phyloP scores from a whole-genome alignment of 169 alveolate species.

The Plasmodium gonderi region DNA sequence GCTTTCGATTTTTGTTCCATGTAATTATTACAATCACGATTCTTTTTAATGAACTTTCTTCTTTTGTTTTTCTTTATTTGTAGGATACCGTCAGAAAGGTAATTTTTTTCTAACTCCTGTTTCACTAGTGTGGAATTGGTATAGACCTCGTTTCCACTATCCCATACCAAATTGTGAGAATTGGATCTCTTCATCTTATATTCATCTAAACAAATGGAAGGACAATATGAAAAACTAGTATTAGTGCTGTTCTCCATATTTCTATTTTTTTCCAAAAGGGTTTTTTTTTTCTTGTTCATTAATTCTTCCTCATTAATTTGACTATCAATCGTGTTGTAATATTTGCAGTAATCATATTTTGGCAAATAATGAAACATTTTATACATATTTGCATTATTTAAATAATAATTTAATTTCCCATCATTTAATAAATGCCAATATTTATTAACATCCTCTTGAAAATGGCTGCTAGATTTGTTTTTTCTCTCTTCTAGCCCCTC shows the following conservation, averaged over 20 bases:
- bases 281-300: no score
- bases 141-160: background rate
- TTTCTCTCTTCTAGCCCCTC: background rate
- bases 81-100: slow-evolving; percentile 42
- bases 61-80: slow-evolving; percentile 17
- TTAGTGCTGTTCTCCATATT: background rate
- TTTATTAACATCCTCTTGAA: background rate
- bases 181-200: background rate
- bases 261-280: background rate
- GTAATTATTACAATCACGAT: background rate
- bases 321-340: background rate
- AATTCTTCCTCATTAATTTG: background rate
- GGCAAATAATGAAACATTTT: slow-evolving; percentile 50
- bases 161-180: background rate
- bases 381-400: background rate
- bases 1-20: background rate
- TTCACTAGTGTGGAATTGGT: background rate
- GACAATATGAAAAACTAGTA: background rate
- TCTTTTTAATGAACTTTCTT: slow-evolving; percentile 5
- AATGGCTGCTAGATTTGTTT: background rate
- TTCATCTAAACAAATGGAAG: background rate
- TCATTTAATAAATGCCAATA: slow-evolving; percentile 6
- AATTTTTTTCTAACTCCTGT: background rate
- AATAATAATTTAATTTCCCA: slow-evolving; percentile 27
- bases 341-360: background rate